Evolutionary conservation across 1,284 basidiomycete species (phyloP).

Genomic region (Cutaneotrichosporon sp.): DNA sequence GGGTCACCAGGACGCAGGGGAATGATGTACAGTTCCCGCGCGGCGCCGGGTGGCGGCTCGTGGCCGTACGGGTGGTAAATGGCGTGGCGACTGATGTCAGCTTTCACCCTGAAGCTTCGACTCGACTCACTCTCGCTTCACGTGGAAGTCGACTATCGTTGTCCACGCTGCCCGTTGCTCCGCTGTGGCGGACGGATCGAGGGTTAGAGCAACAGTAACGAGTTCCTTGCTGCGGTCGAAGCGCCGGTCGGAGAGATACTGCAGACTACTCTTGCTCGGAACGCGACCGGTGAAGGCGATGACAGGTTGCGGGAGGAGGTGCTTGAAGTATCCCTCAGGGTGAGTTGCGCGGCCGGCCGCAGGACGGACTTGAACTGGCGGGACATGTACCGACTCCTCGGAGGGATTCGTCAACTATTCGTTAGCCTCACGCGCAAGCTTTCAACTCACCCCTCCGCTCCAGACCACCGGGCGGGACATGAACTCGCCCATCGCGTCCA

Average conservation of each 20-base stretch:
- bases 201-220: slow-evolving; percentile 65
- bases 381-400: slow-evolving; percentile 10
- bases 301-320: slow-evolving; percentile 29
- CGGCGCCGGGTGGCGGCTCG: slow-evolving; percentile 61
- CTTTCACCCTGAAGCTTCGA: no score
- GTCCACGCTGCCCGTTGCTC: slow-evolving; percentile 56
- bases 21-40: slow-evolving; percentile 82
- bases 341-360: slow-evolving; percentile 9
- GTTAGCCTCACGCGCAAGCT: no score
- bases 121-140: slow-evolving; percentile 69
- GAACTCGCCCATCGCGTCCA: slow-evolving; percentile 20
- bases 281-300: slow-evolving; percentile 60
- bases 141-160: slow-evolving; percentile 63
- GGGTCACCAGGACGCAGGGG: slow-evolving; percentile 65
- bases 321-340: slow-evolving; percentile 15
- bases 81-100: slow-evolving; percentile 65
- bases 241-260: slow-evolving; percentile 69
- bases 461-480: slow-evolving; percentile 26
- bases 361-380: slow-evolving; percentile 23
- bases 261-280: slow-evolving; percentile 62
- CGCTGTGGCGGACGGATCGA: slow-evolving; percentile 48
- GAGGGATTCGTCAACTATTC: slow-evolving; percentile 31
- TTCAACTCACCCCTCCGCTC: slow-evolving; percentile 35
- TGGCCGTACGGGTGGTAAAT: slow-evolving; percentile 81
- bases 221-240: slow-evolving; percentile 73